These are phyloP conservation scores for Apocynum venetum DNA, from an alignment of 257 asterid species.

Conservation along the genomic window DNA sequence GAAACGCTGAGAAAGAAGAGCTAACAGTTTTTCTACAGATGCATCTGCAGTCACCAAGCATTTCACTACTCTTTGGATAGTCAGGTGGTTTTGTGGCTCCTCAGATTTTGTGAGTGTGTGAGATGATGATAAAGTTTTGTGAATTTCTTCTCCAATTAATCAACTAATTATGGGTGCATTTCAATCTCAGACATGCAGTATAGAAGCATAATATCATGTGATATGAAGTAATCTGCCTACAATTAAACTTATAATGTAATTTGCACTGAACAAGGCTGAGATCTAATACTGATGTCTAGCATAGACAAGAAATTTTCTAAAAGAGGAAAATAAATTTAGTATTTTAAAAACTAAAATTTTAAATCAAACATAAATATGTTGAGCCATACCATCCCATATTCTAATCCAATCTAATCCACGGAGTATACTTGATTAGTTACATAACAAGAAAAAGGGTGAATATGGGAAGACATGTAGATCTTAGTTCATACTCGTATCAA, in stretches of 20 bases:
- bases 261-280: neutral
- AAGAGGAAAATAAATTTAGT: neutral
- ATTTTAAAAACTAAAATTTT: neutral
- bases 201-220: too few relatives aligned
- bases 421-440: neutral
- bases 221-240: neutral
- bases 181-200: neutral
- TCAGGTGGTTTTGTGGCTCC: neutral
- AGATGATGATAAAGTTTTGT: neutral
- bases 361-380: neutral
- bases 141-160: neutral
- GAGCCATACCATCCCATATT: neutral
- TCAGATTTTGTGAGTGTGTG: neutral
- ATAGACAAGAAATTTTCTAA: neutral
- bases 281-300: neutral
- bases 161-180: neutral
- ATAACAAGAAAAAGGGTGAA: neutral
- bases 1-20: neutral
- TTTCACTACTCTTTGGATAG: neutral
- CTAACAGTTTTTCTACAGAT: neutral
- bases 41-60: neutral
- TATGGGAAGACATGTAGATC: neutral
- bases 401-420: neutral
- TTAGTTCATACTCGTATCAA: too few relatives aligned
- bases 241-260: neutral